phyloP scores from a whole-genome alignment of 176 grass and related monocot species.

The Zea mays region DNA sequence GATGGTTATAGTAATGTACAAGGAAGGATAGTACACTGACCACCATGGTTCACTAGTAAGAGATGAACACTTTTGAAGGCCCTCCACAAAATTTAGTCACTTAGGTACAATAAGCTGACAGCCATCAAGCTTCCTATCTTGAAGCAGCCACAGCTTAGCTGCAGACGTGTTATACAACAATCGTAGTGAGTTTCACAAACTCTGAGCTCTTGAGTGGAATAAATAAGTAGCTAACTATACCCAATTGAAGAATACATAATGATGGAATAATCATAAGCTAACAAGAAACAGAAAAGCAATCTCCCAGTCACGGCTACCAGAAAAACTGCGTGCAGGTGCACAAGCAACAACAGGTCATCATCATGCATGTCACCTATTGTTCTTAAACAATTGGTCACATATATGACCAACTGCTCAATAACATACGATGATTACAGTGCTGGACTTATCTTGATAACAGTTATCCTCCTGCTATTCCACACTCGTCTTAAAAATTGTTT shows the following conservation, averaged over 20 bases:
- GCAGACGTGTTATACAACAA: constrained; percentile 60
- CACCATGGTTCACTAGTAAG: constrained; percentile 52
- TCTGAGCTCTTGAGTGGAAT: constrained; percentile 25
- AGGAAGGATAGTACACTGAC: constrained; percentile 61
- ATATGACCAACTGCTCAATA: not conserved
- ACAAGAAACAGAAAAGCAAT: constrained; percentile 20
- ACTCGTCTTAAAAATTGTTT: not conserved
- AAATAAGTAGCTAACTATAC: constrained; percentile 22
- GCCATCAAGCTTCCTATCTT: constrained; percentile 61
- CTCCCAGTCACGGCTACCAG: not conserved
- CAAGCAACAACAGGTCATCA: not conserved
- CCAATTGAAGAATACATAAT: constrained; percentile 31
- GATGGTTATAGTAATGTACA: constrained; percentile 41
- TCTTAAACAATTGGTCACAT: not conserved
- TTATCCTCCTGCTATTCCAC: not conserved
- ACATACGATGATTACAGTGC: not conserved
- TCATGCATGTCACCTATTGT: not conserved
- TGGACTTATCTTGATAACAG: not conserved
- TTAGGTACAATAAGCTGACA: constrained; percentile 58
- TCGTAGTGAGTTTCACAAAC: constrained; percentile 43
- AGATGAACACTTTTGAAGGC: constrained; percentile 49
- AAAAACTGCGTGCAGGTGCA: not conserved
- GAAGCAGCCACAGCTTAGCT: constrained; percentile 70
- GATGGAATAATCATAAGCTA: not conserved
- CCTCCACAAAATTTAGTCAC: constrained; percentile 57